Conservation (phyloP, 441 rosid species). For the Theobroma grandiflorum region DNA sequence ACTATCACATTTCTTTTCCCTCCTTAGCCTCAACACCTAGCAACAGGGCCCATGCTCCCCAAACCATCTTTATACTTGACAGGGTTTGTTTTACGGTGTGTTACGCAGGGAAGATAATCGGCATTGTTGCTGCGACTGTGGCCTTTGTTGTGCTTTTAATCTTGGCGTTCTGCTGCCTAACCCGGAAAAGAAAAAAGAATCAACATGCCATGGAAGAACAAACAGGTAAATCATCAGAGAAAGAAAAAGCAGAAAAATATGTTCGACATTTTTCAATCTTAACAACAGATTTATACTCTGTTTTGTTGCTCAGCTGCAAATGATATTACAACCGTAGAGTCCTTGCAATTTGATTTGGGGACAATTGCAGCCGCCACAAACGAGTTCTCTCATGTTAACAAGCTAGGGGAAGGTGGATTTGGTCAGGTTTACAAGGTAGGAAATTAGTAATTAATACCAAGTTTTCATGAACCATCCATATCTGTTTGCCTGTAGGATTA, state of each 20-base stretch:
- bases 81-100: slow-evolving; percentile 22
- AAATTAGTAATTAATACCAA: not conserved
- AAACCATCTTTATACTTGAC: not conserved
- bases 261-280: not conserved
- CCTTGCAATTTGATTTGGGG: slow-evolving; percentile 46
- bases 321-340: slow-evolving; percentile 41
- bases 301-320: slow-evolving; percentile 30
- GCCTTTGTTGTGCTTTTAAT: not conserved
- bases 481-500: no score
- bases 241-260: not conserved
- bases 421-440: slow-evolving; percentile 57
- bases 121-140: slow-evolving; percentile 27
- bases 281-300: not conserved
- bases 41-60: slow-evolving; percentile 18
- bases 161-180: slow-evolving; percentile 32
- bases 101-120: slow-evolving; percentile 24
- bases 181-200: slow-evolving; percentile 30
- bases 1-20: not conserved
- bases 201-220: slow-evolving; percentile 19
- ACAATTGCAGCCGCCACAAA: slow-evolving; percentile 43
- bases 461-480: no score
- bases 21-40: slow-evolving; percentile 10
- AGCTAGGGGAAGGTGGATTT: slow-evolving; percentile 64
- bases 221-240: slow-evolving; percentile 34
- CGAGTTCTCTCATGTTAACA: slow-evolving; percentile 46